phyloP scores from a whole-genome alignment of 2,329 filamentous ascomycete species.

The Apiospora aurea region DNA sequence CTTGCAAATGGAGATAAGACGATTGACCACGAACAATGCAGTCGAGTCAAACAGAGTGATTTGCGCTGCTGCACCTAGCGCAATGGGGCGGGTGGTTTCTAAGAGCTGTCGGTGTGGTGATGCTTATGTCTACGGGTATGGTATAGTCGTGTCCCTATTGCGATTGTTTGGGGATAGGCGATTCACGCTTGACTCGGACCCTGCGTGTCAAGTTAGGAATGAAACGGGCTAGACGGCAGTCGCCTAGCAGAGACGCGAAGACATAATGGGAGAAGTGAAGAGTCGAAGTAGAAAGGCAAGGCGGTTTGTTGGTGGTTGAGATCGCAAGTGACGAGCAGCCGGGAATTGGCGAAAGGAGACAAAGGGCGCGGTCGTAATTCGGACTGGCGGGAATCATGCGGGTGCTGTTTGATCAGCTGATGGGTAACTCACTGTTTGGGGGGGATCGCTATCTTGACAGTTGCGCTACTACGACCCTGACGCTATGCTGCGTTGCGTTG shows the following conservation, averaged over 20 bases:
- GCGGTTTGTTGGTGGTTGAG: slow-evolving; percentile 12
- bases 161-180: slow-evolving; percentile 18
- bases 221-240: slow-evolving; percentile 37
- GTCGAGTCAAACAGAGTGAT: neutral
- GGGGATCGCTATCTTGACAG: slow-evolving; percentile 20
- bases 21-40: neutral
- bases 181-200: slow-evolving; percentile 25
- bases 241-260: slow-evolving; percentile 37
- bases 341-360: slow-evolving; percentile 31
- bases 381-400: slow-evolving; percentile 16
- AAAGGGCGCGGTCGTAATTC: slow-evolving; percentile 24
- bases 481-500: slow-evolving; percentile 12
- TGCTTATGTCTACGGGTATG: slow-evolving; percentile 12
- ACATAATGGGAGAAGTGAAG: slow-evolving; percentile 33
- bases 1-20: neutral
- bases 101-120: neutral
- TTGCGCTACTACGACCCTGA: slow-evolving; percentile 2
- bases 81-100: neutral
- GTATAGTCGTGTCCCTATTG: slow-evolving; percentile 15
- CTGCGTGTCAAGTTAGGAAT: slow-evolving; percentile 31
- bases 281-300: slow-evolving; percentile 25
- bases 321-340: neutral
- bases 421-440: slow-evolving; percentile 27
- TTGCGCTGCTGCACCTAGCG: slow-evolving; percentile 17
- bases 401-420: slow-evolving; percentile 26